Conservation (phyloP, 23 red algal species). For the Gracilaria vermiculophylla region DNA sequence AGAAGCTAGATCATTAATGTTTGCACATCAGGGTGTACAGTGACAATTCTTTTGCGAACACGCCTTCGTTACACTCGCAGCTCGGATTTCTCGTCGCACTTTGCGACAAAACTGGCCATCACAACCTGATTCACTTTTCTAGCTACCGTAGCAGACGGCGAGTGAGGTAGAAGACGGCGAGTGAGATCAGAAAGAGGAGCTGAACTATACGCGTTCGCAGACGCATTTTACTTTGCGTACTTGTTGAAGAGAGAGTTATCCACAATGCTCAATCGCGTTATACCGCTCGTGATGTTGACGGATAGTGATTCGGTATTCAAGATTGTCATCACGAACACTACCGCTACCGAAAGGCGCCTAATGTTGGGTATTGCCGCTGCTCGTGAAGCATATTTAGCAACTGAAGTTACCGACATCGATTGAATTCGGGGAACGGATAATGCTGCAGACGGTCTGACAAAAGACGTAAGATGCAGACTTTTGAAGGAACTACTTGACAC, state of each 20-base stretch:
- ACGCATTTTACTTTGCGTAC: slow-evolving; percentile 2
- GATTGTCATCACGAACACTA: not conserved
- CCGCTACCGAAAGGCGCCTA: slow-evolving; percentile 18
- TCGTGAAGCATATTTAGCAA: not conserved
- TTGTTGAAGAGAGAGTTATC: not conserved
- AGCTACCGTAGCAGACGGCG: slow-evolving; percentile 13
- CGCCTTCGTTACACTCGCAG: not conserved
- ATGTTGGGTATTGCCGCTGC: slow-evolving; percentile 35
- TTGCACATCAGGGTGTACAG: not conserved
- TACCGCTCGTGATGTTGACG: slow-evolving; percentile 17
- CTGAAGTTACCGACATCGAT: slow-evolving; percentile 5
- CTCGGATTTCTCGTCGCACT: slow-evolving; percentile 24
- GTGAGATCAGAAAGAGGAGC: not conserved
- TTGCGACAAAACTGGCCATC: not conserved
- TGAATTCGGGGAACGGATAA: not conserved
- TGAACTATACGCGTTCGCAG: slow-evolving; percentile 34
- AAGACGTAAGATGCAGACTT: not conserved
- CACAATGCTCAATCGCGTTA: not conserved
- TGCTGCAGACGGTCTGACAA: not conserved
- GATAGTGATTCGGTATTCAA: slow-evolving; percentile 42
- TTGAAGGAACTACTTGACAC: too few species aligned
- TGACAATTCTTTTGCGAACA: slow-evolving; percentile 24
- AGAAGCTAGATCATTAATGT: not conserved
- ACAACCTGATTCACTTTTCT: not conserved
- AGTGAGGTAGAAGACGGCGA: too few species aligned